Base-by-base conservation (phyloP, 345 rosid species). In the Brassica napus region DNA sequence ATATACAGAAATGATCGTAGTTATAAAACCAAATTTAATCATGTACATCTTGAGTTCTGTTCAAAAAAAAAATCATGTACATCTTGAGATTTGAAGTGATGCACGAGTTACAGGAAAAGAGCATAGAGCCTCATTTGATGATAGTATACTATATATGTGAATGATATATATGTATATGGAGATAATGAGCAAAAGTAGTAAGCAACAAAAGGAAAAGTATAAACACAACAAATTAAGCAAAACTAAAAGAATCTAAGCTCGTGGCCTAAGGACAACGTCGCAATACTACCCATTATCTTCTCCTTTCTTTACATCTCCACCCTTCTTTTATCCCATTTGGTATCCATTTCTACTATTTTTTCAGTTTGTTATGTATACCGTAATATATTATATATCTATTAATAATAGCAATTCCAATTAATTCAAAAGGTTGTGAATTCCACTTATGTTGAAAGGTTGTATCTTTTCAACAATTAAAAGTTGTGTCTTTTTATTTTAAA, bases 241-340 rank as follows among this genome's bases (percentile, higher is more conserved):
- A 80, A 80, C 83, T 80, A 80, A 80, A 69, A 80, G 83, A 80
- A 74, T 75, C 83, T 74, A 70, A 80, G 72, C 76, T 80, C 83
- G 83, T 80, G 83, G 79, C 68, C 49, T 68, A 59, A 73, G 52
- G 74, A 79, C 70, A 68, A 49, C 78, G 52, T 34, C 69, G 61
- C 79, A 63, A 75, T 69, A 54, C 24, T 54, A 39, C 70, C 71
- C 71, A 63, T 69, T 69, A 61, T 72, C 64, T 66, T 63, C 24
- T 47, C 71, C 71, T 52, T 23, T 78, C 61, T 65, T 52, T 68
- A 15, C 15, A 49, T 74, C 60, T 75, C 79, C 55, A 69, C 72
- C 78, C 72, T 74, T 80, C 76, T 28, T 62, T 74, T 68, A 23
- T 15, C 26, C 39, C 72, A 69, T 21, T 64, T 54, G 2, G 15